Evolutionary conservation across 192 early-diverging fungal genomes (phyloP), one percentile per base, ranked within the genome.

Genomic region (Coemansia sp.): DNA sequence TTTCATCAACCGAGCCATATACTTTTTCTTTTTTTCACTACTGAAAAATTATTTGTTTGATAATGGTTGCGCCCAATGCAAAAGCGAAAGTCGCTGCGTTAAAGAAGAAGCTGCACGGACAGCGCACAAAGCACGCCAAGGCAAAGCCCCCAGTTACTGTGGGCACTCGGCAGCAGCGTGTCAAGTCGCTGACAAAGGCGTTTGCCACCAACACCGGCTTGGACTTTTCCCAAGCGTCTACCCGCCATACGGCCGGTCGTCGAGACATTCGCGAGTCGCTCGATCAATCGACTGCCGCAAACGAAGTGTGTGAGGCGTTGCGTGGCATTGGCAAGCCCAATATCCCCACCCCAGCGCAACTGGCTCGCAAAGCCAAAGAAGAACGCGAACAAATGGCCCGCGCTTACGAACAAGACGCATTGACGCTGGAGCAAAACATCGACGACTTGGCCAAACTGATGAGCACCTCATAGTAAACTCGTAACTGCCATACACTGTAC

Each of bases 401-500:
- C 7, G 64, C 61, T 14, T 80, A 74, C 45, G 77, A 80, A 59
- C 59, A 66, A 25, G 64, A 80, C 29, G 68, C 70, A 61, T 43
- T 21, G 12, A 54, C 68, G 2, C 57, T 80, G n/a, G 59, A 57
- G 3, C 53, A 61, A 8, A 56, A 72, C 8, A 64, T 80, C 12
- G 77, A 70, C 19, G 77, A 80, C 29, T 59, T 80, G 37, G 77
- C 77, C 2, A 72, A 74, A 37, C 57, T 80, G 14, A 80, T 80
- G 77, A 71, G 48, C 61, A 25, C 61, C 38, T 47, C 35, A 22
- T 62, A 14, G 26, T 52, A 4, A 38, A 27, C 14, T 1, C 45
- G 17, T 6, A 35, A 35, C 8, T 35, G 31, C 4, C 31, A 35
- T 35, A 6, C 8, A 8, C 31, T 35, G 31, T 35, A 35, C 27